Conservation (phyloP, 2,329 filamentous ascomycete species). For the Aspergillus sojae region DNA sequence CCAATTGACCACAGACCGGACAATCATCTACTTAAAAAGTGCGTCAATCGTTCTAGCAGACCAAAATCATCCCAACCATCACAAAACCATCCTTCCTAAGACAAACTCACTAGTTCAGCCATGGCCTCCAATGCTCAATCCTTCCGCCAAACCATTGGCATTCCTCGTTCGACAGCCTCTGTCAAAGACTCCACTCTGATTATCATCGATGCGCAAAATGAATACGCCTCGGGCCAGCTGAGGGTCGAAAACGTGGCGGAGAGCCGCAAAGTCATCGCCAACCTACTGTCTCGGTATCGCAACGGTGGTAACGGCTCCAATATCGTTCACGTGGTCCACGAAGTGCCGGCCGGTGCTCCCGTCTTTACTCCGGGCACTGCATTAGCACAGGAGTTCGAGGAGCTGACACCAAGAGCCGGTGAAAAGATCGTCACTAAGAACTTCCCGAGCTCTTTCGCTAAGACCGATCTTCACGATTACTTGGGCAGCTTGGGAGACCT, state of each 20-base stretch:
- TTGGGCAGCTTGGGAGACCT: slow-evolving; percentile 51
- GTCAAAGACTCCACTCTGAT: slow-evolving; percentile 62
- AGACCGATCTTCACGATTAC: slow-evolving; percentile 60
- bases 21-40: neutral
- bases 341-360: slow-evolving; percentile 62
- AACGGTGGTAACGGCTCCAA: slow-evolving; percentile 43
- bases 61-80: neutral
- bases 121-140: slow-evolving; percentile 18
- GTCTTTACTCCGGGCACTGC: slow-evolving; percentile 66
- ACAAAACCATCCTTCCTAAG: neutral
- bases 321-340: slow-evolving; percentile 65
- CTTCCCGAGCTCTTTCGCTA: slow-evolving; percentile 62
- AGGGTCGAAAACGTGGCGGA: slow-evolving; percentile 56
- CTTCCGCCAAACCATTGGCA: slow-evolving; percentile 59
- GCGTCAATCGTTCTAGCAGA: neutral
- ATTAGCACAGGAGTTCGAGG: slow-evolving; percentile 63
- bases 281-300: slow-evolving; percentile 64
- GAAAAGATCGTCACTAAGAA: slow-evolving; percentile 64
- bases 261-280: slow-evolving; percentile 60
- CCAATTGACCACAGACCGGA: neutral
- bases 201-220: slow-evolving; percentile 73
- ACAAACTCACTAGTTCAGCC: neutral
- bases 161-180: slow-evolving; percentile 58
- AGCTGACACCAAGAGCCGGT: slow-evolving; percentile 55
- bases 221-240: slow-evolving; percentile 61